Conservation (phyloP, 768 basidiomycete genomes). For the Trametes elegans region DNA sequence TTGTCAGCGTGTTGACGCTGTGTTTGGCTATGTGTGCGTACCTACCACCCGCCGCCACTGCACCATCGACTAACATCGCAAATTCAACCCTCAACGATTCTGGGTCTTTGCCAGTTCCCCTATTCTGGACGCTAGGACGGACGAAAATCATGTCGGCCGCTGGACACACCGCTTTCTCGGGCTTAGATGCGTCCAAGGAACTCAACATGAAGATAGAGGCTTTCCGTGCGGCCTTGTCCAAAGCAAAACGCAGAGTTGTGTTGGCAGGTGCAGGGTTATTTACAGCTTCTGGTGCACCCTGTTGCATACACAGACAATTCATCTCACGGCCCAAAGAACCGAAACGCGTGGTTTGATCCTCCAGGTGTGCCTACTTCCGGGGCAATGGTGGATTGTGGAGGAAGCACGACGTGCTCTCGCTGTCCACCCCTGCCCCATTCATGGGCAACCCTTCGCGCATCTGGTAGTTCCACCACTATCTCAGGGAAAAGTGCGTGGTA, state of each 20-base stretch:
- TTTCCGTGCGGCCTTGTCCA: conserved; percentile 18
- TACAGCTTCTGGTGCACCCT: conserved; percentile 48
- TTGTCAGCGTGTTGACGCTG: background rate
- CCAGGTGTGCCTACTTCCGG: conserved; percentile 42
- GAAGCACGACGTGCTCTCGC: conserved; percentile 42
- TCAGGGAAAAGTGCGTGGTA: conserved; percentile 33
- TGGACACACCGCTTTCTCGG: no score
- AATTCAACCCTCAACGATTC: no score
- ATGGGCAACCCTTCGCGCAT: conserved; percentile 41
- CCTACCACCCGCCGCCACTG: no score
- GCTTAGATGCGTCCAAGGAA: background rate
- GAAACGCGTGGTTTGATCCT: background rate
- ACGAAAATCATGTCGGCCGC: no score
- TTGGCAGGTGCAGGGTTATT: conserved; percentile 56
- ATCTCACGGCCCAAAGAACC: background rate
- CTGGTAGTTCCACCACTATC: conserved; percentile 63
- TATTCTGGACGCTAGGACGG: no score
- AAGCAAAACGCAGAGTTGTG: conserved; percentile 34
- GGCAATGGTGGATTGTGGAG: conserved; percentile 49
- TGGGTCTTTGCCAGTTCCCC: no score
- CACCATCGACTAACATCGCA: no score
- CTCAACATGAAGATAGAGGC: background rate
- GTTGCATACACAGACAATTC: background rate
- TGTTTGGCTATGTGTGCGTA: background rate
- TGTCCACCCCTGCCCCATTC: conserved; percentile 54